Conservation (phyloP, 1,284 basidiomycete species). For the Apiotrichum sp. region DNA sequence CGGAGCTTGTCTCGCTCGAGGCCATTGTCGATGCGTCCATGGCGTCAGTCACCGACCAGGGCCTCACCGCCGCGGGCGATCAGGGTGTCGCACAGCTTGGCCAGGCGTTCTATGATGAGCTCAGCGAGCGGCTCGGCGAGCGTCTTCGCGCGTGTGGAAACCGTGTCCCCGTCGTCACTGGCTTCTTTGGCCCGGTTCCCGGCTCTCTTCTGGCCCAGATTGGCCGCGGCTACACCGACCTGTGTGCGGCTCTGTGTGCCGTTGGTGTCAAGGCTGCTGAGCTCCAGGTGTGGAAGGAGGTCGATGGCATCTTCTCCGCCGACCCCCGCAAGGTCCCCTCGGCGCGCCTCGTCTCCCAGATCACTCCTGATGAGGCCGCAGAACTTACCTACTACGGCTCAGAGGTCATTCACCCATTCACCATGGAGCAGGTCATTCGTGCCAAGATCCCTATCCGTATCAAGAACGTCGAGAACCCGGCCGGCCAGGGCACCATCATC, state of each 20-base stretch:
- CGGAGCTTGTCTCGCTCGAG: slow-evolving; percentile 91
- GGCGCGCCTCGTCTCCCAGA: slow-evolving; percentile 85
- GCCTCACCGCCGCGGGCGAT: slow-evolving; percentile 37
- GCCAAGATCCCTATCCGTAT: slow-evolving; percentile 91
- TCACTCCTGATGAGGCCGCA: slow-evolving; percentile 95
- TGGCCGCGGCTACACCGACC: slow-evolving; percentile 93
- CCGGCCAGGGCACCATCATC: slow-evolving; percentile 85
- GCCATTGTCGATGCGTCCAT: slow-evolving; percentile 61
- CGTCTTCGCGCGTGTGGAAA: slow-evolving; percentile 70
- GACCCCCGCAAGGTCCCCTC: slow-evolving; percentile 93
- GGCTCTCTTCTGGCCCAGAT: slow-evolving; percentile 89
- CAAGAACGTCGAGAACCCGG: slow-evolving; percentile 94
- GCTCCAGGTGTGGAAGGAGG: slow-evolving; percentile 99
- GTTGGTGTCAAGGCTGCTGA: slow-evolving; percentile 81
- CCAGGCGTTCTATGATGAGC: slow-evolving; percentile 81
- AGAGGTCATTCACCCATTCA: slow-evolving; percentile 98
- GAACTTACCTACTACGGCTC: slow-evolving; percentile 98
- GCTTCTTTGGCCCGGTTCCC: slow-evolving; percentile 94
- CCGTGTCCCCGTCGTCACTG: slow-evolving; percentile 84
- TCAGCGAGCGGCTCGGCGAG: slow-evolving; percentile 69
- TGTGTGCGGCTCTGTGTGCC: slow-evolving; percentile 85
- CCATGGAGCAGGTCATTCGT: slow-evolving; percentile 97
- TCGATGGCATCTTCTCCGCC: slow-evolving; percentile 99
- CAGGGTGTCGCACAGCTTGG: slow-evolving; percentile 58
- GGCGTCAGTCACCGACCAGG: slow-evolving; percentile 52